Conservation (phyloP, 1,284 basidiomycete species). For the Cystobasidiaceae sp. region DNA sequence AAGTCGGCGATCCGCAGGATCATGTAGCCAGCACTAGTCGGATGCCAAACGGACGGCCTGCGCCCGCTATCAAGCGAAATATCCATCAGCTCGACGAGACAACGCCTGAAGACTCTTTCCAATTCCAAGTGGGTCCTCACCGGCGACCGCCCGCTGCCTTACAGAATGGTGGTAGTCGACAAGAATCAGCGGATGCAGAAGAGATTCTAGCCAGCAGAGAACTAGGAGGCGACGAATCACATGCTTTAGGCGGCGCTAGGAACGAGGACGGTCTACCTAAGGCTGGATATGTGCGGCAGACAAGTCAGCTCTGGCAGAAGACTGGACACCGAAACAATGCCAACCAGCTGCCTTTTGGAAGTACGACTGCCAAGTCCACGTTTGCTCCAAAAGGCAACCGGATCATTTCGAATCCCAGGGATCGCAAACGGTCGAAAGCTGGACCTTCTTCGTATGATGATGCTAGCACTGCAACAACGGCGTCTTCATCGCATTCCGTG, state of each 20-base stretch:
- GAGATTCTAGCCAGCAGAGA: too few relatives aligned
- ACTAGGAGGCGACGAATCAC: too few relatives aligned
- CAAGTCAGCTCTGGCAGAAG: too few relatives aligned
- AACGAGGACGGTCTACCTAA: too few relatives aligned
- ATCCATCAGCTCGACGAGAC: slow-evolving; percentile 18
- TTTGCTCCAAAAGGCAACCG: slow-evolving; percentile 9
- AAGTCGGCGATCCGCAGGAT: neutral
- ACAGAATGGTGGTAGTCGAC: neutral
- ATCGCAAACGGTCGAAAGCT: slow-evolving; percentile 21
- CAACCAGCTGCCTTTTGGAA: neutral
- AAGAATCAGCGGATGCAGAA: neutral
- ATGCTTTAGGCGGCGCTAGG: too few relatives aligned
- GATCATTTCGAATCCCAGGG: slow-evolving; percentile 20
- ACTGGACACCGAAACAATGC: neutral
- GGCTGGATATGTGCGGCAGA: too few relatives aligned
- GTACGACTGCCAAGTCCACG: neutral
- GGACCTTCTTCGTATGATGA: slow-evolving; percentile 22
- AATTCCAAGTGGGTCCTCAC: neutral
- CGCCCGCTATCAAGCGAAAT: slow-evolving; percentile 23
- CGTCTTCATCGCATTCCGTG: slow-evolving; percentile 8
- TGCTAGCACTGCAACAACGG: slow-evolving; percentile 1
- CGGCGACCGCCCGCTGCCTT: neutral
- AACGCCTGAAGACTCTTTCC: slow-evolving; percentile 1
- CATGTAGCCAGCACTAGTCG: too few relatives aligned
- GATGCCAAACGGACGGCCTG: neutral